A percentile compares a stretch with the other conserved stretches of the same genome.
These are phyloP conservation scores for Clonostachys rhizophaga DNA, from an alignment of 2,329 filamentous ascomycete genomes.

Conservation along the genomic window DNA sequence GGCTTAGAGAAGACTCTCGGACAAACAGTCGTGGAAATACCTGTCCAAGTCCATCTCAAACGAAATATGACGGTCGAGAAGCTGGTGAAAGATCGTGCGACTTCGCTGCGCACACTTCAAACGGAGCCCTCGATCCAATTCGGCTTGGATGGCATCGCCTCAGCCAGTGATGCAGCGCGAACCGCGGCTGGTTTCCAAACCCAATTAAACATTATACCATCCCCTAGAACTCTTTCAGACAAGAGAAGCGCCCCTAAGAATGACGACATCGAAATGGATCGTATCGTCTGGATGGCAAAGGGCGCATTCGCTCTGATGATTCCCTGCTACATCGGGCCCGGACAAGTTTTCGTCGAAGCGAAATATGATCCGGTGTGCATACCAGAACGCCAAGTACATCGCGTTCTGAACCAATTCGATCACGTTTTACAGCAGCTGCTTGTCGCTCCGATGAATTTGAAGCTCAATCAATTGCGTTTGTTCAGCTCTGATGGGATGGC, in stretches of 20 bases:
- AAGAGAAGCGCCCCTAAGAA: background rate
- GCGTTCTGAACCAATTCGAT: background rate
- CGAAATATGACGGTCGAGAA: background rate
- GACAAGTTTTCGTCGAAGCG: background rate
- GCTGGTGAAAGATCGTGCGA: constrained; percentile 46
- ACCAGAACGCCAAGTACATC: background rate
- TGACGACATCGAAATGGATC: background rate
- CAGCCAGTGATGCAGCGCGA: background rate
- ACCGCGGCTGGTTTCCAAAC: background rate
- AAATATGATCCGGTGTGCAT: background rate
- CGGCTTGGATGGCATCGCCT: background rate
- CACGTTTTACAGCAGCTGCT: background rate
- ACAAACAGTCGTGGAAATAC: constrained; percentile 1
- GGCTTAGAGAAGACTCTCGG: constrained; percentile 1
- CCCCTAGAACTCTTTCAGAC: background rate
- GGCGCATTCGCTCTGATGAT: background rate
- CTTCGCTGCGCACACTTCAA: background rate
- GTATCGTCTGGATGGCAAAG: background rate
- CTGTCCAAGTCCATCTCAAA: constrained; percentile 2
- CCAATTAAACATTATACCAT: background rate
- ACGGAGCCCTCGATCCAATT: background rate
- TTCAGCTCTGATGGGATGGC: background rate
- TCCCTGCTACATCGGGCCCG: background rate
- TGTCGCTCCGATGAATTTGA: background rate
- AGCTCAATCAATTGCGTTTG: background rate